Percentiles rank a stretch among this genome's conserved stretches.
Evolutionary conservation across 78 protist genomes (phyloP).

Genomic region (Cavenderia fasciculata): DNA sequence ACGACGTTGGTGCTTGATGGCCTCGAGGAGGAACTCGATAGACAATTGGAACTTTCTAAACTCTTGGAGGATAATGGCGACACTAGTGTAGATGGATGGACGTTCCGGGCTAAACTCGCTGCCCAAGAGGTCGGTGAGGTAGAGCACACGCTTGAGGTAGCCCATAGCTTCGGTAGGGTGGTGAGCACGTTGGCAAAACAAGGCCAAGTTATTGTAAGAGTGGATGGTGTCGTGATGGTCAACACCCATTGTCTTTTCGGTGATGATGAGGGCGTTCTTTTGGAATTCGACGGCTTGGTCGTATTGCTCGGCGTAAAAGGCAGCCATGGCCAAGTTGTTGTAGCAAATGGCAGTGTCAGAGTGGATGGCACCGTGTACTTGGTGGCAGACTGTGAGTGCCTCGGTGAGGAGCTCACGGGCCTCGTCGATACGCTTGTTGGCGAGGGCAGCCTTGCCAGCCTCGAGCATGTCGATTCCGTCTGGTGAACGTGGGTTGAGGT

Average conservation of each 20-base stretch:
- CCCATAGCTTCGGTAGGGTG: conserved; percentile 37
- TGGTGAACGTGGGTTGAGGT: conserved; percentile 46
- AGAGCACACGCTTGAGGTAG: conserved; percentile 65
- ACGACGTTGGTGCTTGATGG: conserved; percentile 22
- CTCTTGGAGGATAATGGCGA: conserved; percentile 47
- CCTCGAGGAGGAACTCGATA: conserved; percentile 16
- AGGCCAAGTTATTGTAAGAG: conserved; percentile 60
- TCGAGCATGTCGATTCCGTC: conserved; percentile 64
- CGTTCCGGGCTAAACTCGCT: conserved; percentile 68
- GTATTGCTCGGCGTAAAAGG: conserved; percentile 56
- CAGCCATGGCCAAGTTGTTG: conserved; percentile 76
- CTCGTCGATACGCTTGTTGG: conserved; percentile 30
- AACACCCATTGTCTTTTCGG: conserved; percentile 56
- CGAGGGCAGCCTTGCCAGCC: conserved; percentile 48
- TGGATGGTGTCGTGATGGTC: conserved; percentile 84
- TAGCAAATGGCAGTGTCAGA: conserved; percentile 46
- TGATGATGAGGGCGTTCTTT: conserved; percentile 76
- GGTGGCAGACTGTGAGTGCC: conserved; percentile 23
- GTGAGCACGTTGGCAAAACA: conserved; percentile 68
- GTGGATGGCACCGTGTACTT: conserved; percentile 80
- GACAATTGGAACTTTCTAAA: conserved; percentile 8
- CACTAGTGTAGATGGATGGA: conserved; percentile 52
- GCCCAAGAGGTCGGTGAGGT: conserved; percentile 46
- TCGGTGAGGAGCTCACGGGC: conserved; percentile 55
- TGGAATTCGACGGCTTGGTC: conserved; percentile 69